Conservation (phyloP, 768 basidiomycete species). For the Tylopilus sp. region DNA sequence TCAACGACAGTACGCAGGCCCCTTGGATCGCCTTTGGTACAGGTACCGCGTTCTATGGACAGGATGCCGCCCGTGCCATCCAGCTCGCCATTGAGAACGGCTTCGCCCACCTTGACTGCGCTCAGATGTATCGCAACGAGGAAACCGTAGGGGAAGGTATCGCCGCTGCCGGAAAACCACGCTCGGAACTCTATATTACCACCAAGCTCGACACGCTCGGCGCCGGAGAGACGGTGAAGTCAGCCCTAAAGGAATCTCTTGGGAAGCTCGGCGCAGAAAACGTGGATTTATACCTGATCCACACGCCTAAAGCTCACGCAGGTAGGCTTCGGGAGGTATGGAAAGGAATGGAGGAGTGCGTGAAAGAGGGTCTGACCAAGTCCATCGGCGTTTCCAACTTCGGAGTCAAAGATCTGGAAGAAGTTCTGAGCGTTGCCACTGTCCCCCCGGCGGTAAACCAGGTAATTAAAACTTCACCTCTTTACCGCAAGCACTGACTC, state of each 20-base stretch:
- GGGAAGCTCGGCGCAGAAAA: not conserved
- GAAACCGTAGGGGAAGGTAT: not conserved
- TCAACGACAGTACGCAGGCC: not conserved
- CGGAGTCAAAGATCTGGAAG: not conserved
- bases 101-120: not conserved
- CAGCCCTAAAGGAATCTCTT: not conserved
- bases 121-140: slow-evolving; percentile 7
- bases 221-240: not conserved
- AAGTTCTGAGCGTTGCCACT: slow-evolving; percentile 1
- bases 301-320: not conserved
- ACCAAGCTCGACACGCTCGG: not conserved
- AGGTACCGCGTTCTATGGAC: not conserved
- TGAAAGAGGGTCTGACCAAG: slow-evolving; percentile 1
- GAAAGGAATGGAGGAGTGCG: slow-evolving; percentile 3
- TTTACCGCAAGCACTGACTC: not conserved
- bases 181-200: not conserved
- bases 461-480: not conserved
- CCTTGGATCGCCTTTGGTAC: slow-evolving; percentile 4
- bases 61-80: not conserved
- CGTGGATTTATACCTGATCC: not conserved
- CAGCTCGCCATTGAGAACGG: not conserved
- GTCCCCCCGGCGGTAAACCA: slow-evolving; percentile 1
- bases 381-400: slow-evolving; percentile 5
- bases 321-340: not conserved
- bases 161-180: not conserved